These are phyloP conservation scores for Evernia prunastri DNA, from an alignment of 495 filamentous ascomycete species.

Conservation along the genomic window DNA sequence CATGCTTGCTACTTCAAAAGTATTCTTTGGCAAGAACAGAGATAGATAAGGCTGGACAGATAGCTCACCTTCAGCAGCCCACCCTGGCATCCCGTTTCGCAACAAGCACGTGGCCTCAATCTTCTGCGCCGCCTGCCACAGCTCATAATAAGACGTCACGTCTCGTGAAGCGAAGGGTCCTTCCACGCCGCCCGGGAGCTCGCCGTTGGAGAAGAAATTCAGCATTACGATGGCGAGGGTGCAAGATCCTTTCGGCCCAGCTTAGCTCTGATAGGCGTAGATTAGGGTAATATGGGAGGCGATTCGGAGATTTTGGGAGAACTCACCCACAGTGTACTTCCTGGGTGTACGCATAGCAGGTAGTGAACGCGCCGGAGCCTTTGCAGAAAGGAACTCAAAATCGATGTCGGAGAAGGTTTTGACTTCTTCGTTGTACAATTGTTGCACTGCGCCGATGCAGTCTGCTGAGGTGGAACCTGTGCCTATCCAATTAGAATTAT, in stretches of 20 bases:
- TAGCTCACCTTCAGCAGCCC: slow-evolving; percentile 11
- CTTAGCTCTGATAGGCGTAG: too few species aligned
- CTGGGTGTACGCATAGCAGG: slow-evolving; percentile 6
- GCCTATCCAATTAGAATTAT: background rate
- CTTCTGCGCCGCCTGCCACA: background rate
- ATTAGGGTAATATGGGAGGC: too few species aligned
- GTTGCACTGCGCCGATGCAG: slow-evolving; percentile 1
- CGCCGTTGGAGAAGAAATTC: slow-evolving; percentile 8
- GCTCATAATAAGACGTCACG: slow-evolving; percentile 5
- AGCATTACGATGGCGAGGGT: slow-evolving; percentile 16
- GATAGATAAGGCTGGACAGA: too few species aligned
- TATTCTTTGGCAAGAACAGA: too few species aligned
- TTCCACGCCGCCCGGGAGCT: background rate
- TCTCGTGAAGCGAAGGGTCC: slow-evolving; percentile 7
- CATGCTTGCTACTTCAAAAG: background rate
- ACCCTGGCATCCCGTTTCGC: background rate
- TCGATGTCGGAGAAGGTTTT: background rate
- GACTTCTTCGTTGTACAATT: background rate
- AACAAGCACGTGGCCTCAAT: background rate
- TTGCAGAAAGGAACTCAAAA: slow-evolving; percentile 9
- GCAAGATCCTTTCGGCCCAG: background rate
- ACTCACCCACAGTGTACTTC: slow-evolving; percentile 9
- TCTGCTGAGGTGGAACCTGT: background rate
- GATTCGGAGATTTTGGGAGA: background rate
- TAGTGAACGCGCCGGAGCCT: background rate